Evolutionary conservation across 495 filamentous ascomycete species (phyloP), one percentile per base, ranked within the genome.

Genomic region (Hypoxylon trugodes): DNA sequence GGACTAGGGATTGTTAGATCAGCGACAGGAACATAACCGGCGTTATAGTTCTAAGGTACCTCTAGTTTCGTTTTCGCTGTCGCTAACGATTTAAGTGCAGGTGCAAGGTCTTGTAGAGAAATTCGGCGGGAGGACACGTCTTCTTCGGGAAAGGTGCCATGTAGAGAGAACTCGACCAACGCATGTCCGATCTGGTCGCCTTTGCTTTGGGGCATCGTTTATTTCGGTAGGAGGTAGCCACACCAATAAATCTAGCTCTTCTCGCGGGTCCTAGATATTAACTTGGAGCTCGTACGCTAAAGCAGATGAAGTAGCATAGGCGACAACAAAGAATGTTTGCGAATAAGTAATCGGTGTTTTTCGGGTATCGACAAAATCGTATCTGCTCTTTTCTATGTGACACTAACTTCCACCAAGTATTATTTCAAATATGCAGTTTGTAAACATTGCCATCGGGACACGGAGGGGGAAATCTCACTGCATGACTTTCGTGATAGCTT

Each of bases 81-180:
- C 4, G 81, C 78, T 36, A 97, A 81, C 6, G 86, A 79, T 61
- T 86, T 80, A 59, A 92, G 77, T 57, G 92, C 84, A 28, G 76
- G 76, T 6, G 85, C 78, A 2, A 96, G 78, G 52, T 82, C 81
- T 25, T 80, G 74, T 3, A 84, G 69, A 32, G 86, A 78, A 36
- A 93, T 74, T 16, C 82, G 76, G 24, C 89, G 82, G 3, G 89
- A 85, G 13, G 90, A 82, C 24, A 90, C 69, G 19, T 82, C 79
- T 69, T 96, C 91, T 21, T 90, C 89, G 5, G 93, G 92, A 70
- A 92, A 96, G 16, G 74, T 64, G 36, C 89, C 88, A 35, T 88
- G 74, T n/a, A 86, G 71, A 30, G 92, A 84, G 68, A 90, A 93
- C 43, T 87, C 78, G 30, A 96, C 82, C 19, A 96, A 77, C 0